Evolutionary conservation across 2,329 filamentous ascomycete species (phyloP), one percentile per base, ranked within the genome.

Genomic region (Tolypocladium cylindrosporum): DNA sequence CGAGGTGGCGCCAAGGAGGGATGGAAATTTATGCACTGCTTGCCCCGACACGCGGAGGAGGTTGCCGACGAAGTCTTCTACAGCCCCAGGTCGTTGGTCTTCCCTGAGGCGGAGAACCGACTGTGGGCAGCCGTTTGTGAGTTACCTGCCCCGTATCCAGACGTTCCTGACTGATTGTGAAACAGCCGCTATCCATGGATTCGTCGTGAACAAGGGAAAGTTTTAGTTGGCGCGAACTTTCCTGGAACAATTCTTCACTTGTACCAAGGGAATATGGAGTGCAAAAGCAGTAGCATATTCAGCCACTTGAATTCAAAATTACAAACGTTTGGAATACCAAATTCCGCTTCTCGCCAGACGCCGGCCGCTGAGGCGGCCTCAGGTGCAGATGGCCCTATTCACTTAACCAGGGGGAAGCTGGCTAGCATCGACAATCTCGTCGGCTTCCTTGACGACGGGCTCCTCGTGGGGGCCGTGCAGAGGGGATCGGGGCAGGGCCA

Each of bases 11-110:
- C 94, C 48, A 96, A 94, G 72, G 79, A 88, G 16, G 82, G 83
- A 62, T 99, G 94, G 94, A 91, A 90, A 74, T 99, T 99, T 72
- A 97, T 99, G 94, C 94, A 99, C 77, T 99, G 94, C 72, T 75
- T 99, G 59, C 94, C 94, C 16, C 84, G 94, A 61, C 92, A 99
- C 70, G 83, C 84, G 0, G 93, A 99, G 72, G 94, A 99, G 76
- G 94, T 99, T 40, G 85, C 83, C 59, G 93, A 99, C 68, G 91
- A 94, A 68, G 92, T 99, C 1, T 97, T 99, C 70, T 97, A 97
- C 73, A 86, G 90, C 54, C 79, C 84, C 0, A 82, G 88, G 67
- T 96, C 90, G 43, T 77, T 99, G 34, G 94, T 97, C 4, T 99
- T 97, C 76, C 85, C 84, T 2, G 94, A 99, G 74, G 94, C 91